Conservation (phyloP, 1,284 basidiomycete species). For the Sparassis latifolia region DNA sequence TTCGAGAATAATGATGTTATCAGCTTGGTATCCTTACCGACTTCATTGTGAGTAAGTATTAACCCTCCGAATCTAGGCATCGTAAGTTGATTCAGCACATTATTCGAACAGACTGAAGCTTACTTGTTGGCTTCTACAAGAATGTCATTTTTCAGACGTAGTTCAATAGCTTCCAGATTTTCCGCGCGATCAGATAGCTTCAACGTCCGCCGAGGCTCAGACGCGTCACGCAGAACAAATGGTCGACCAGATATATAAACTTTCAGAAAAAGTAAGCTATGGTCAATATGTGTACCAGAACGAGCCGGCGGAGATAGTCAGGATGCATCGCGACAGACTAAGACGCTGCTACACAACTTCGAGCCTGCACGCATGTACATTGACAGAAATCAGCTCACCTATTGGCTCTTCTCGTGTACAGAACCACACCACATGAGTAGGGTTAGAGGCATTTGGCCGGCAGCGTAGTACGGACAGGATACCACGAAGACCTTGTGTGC, state of each 20-base stretch:
- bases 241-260: conserved; percentile 93
- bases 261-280: conserved; percentile 20
- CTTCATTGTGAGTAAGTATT: conserved; percentile 89
- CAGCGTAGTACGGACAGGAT: conserved; percentile 86
- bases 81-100: not conserved
- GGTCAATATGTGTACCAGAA: not conserved
- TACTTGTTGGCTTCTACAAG: conserved; percentile 81
- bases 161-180: conserved; percentile 94
- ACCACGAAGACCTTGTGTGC: conserved; percentile 86
- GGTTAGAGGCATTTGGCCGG: conserved; percentile 54
- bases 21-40: conserved; percentile 38
- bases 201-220: conserved; percentile 78
- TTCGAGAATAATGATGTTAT: not conserved
- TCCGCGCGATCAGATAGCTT: conserved; percentile 87
- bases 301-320: not conserved
- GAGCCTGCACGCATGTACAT: not conserved
- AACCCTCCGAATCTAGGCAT: conserved; percentile 76
- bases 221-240: conserved; percentile 92
- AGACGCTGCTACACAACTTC: too few relatives aligned
- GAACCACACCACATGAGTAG: conserved; percentile 77
- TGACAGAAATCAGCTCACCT: conserved; percentile 34
- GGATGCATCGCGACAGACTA: too few relatives aligned
- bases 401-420: conserved; percentile 82
- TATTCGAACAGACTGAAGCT: conserved; percentile 13
- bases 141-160: conserved; percentile 88